Evolutionary conservation across 2,329 filamentous ascomycete genomes (phyloP), one percentile per base, ranked within the genome.

Genomic region (Fusarium sp.): DNA sequence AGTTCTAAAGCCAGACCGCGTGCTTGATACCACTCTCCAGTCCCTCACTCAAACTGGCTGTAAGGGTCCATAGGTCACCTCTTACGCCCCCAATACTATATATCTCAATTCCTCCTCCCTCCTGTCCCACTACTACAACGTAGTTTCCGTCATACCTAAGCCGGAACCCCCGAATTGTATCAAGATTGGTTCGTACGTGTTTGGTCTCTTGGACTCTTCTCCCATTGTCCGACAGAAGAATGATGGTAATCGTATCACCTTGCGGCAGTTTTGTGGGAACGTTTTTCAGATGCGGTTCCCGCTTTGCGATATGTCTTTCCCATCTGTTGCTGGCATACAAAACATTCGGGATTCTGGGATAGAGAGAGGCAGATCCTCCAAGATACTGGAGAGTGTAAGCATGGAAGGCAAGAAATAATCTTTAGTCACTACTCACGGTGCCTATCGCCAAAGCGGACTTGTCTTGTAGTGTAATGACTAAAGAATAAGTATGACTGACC

Each of bases 291-390:
- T 54, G 45, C n/a, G 61, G 24, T 6, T 63, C 61, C 6, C 61
- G 61, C 34, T 63, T 31, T 0, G 61, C 61, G 11, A 63, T 63
- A 22, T 63, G 61, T 35, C 22, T 54, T 18, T 63, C 61, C 61
- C 61, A 63, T 14, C 61, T 56, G 35, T 63, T 63, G 18, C 61
- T 63, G 4, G 34, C 61, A 13, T 63, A 63, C 16, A 63, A 52
- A 4, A 63, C 45, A 22, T 63, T 63, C 6, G 35, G 34, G 31
- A 63, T 63, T 13, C 29, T 63, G 34, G 61, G 61, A 38, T 63
- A 63, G 11, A 63, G 61, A 29, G 42, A 45, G 31, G 31, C n/a
- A 56, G 61, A 63, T 0, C 61, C 61, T 40, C 61, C 61, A 18
- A 56, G 45, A 22, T 63, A 63, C 61, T 63, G 22, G 6, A 10